Base-by-base conservation (phyloP, 371 early-diverging fungal genomes). In the Caulochytrium protostelioides region DNA sequence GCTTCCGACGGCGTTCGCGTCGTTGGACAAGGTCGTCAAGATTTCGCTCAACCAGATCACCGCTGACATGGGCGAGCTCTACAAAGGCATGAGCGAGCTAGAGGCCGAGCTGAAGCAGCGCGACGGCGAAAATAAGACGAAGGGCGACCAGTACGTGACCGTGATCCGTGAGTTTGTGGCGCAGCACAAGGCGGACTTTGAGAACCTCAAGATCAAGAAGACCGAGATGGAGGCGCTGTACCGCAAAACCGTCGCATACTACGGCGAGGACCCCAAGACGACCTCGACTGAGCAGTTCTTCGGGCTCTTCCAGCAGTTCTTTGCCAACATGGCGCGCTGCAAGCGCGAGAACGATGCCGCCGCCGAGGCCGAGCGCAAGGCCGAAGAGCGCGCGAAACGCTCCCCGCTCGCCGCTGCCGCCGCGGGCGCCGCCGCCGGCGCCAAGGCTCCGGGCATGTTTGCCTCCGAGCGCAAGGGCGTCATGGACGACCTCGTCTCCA, bases 201-300 rank as follows among this genome's bases (percentile, higher is more conserved):
- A 41, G 8, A 19, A 37, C 2, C 19, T 47, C 6, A 26, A 34
- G 14, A 22, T 9, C 3, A 27, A 27, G 29, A 41, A 45, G 28
- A 24, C 27, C 2, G 39, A 52, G 4, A 48, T 47, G 32, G 50
- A 51, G 32, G 22, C 28, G 5, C n/a, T 6, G 4, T 54, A 56
- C 38, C 39, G 42, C 17, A 6, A 24, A 7, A 18, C 28, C 14
- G 44, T 54, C 13, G 52, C 46, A 19, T 50, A 26, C 15, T 54
- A 37, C 25, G 54, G 54, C 15, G 54, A 54, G 21, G 54, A 54
- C 18, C 33, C 37, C 15, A 46, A 43, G 20, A 30, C 30, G 1
- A 33, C 51, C 6, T 49, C 54, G 3, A 56, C 54, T 1, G 57
- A 53, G 21, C 6, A 30, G 22, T 57, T 54, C 29, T 54, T 54